Conservation (phyloP, 257 asterid species). For the Solanum tacnaense region DNA sequence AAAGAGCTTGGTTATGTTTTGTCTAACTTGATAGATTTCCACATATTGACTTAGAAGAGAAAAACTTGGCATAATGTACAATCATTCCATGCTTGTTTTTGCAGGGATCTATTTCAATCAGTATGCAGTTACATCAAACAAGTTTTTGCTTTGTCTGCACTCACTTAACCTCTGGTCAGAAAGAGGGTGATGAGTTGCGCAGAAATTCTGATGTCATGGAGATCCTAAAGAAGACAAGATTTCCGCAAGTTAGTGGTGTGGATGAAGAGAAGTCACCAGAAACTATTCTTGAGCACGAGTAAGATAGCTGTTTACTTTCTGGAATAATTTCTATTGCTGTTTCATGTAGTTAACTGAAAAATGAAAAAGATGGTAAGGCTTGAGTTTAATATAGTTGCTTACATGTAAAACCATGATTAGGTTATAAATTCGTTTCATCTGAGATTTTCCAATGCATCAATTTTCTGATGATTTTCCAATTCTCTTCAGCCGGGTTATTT, state of each 20-base stretch:
- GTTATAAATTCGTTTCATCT: not conserved
- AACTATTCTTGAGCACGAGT: slow-evolving; percentile 18
- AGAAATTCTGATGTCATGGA: slow-evolving; percentile 24
- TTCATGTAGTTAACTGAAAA: not conserved
- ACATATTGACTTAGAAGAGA: not conserved
- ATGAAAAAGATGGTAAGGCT: not conserved
- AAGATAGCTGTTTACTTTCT: not conserved
- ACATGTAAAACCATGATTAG: not conserved
- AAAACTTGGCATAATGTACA: not conserved
- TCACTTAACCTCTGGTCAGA: slow-evolving; percentile 24
- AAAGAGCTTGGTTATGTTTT: not conserved
- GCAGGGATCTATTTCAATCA: slow-evolving; percentile 26
- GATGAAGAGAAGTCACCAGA: slow-evolving; percentile 10
- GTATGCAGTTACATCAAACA: slow-evolving; percentile 20
- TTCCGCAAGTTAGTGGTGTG: slow-evolving; percentile 4
- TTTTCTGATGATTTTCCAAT: not conserved
- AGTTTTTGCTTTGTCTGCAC: slow-evolving; percentile 24
- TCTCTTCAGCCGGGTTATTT: slow-evolving; percentile 13
- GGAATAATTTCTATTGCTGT: not conserved
- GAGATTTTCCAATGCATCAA: not conserved
- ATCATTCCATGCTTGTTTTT: not conserved
- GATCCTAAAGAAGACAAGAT: slow-evolving; percentile 17
- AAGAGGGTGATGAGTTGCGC: slow-evolving; percentile 18
- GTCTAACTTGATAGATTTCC: not conserved
- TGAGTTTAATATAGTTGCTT: not conserved